A percentile compares a stretch with the other conserved stretches of the same genome.
phyloP scores from a whole-genome alignment of 164 flowering plant species.

The Annona squamosa region DNA sequence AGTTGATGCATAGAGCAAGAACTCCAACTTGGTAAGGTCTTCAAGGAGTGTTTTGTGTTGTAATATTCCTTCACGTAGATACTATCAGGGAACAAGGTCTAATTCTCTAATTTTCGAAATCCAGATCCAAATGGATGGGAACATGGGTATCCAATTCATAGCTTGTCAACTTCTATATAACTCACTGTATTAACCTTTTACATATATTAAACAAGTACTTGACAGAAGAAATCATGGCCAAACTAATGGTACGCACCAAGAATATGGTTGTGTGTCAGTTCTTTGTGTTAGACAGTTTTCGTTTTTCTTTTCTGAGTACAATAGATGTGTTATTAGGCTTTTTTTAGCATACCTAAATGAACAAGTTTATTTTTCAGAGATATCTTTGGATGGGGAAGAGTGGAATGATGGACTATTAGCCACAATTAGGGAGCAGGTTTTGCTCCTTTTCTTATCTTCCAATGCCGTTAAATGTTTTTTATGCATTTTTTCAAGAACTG shows the following conservation, averaged over 20 bases:
- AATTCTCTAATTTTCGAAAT: neutral
- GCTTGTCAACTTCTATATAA: neutral
- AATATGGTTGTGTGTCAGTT: too few relatives aligned
- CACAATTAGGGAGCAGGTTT: conserved; percentile 89
- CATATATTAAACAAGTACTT: neutral
- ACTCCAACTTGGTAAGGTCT: neutral
- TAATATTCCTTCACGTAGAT: neutral
- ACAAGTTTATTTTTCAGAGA: conserved; percentile 48
- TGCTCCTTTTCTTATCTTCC: conserved; percentile 6
- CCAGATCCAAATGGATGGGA: neutral
- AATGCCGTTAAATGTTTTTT: neutral
- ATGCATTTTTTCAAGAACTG: neutral
- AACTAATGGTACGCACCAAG: too few relatives aligned
- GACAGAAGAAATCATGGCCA: neutral
- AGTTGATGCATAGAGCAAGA: neutral
- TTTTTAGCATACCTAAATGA: conserved; percentile 5
- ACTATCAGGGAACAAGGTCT: neutral
- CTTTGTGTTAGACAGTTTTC: neutral
- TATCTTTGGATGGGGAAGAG: conserved; percentile 71
- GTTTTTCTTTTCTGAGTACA: neutral
- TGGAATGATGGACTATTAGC: conserved; percentile 99
- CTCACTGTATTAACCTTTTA: neutral
- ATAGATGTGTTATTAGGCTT: neutral
- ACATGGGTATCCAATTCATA: neutral
- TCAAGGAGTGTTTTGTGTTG: neutral